Base-by-base conservation (phyloP, 2,329 filamentous ascomycete genomes). In the Colletotrichum ledebouriae region DNA sequence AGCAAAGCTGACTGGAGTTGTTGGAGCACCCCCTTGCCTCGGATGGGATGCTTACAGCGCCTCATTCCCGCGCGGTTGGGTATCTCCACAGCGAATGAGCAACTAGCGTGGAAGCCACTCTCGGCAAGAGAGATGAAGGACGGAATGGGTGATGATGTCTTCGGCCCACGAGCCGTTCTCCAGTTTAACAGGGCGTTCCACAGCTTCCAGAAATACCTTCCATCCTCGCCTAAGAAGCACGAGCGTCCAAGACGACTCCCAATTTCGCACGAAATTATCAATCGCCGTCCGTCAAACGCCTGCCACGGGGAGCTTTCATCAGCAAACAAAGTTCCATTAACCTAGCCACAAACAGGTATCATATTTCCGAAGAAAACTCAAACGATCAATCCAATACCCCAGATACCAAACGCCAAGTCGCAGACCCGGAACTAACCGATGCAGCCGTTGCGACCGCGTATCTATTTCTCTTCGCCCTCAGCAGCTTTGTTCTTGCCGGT, bases 281-380 rank as follows among this genome's bases (percentile, higher is more conserved):
- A 37, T 13, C 33, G 47, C 25, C 41, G 29, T n/a, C 57, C 39
- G 39, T 37, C 53, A 44, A 34, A 25, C 39, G 37, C 37, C 37
- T 39, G 37, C 5, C 37, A 39, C 37, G 13, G 6, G 29, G 5
- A 39, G 11, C 13, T 13, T 34, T 22, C 22, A 33, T 53, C 10
- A 37, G 34, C 25, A 41, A 53, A 33, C 49, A 53, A 53, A 34
- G 29, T 41, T 11, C 34, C 34, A 55, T 55, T 55, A 29, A 25
- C 25, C 17, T 15, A 34, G n/a, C 49, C 29, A 39, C 61, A 37
- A 56, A 65, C 34, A 69, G 66, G 56, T 66, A 66, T 69, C 56
- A 57, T 69, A 59, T 39, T 59, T 41, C 20, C 29, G 60, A 56
- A 17, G 29, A 60, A 59, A 22, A 15, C 41, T 46, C 15, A 39